phyloP scores from a whole-genome alignment of 2,329 filamentous ascomycete genomes.

The Biscogniauxia mediterranea region DNA sequence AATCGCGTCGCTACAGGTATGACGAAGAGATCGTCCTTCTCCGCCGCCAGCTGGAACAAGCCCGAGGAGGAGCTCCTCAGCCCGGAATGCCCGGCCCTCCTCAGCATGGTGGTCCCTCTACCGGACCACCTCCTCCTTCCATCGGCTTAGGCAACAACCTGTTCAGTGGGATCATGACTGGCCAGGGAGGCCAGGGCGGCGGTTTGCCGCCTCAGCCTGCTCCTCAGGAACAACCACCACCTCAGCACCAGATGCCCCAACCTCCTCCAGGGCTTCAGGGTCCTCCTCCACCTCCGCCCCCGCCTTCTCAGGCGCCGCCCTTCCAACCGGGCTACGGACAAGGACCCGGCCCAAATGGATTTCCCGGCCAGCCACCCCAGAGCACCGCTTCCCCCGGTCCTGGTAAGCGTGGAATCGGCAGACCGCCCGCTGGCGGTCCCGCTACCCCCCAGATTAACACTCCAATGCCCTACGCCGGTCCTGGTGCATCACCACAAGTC shows the following conservation, averaged over 20 bases:
- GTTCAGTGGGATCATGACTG: constrained; percentile 95
- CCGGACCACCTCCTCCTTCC: constrained; percentile 73
- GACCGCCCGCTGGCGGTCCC: constrained; percentile 65
- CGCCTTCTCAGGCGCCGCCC: constrained; percentile 64
- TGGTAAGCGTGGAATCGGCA: constrained; percentile 64
- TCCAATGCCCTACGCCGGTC: constrained; percentile 80
- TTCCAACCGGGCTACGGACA: constrained; percentile 70
- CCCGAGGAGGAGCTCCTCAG: constrained; percentile 61
- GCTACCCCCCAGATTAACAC: constrained; percentile 92
- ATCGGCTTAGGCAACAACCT: constrained; percentile 90
- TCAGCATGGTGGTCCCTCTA: constrained; percentile 72
- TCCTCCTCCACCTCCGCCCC: constrained; percentile 56
- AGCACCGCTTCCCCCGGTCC: constrained; percentile 85
- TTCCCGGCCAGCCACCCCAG: constrained; percentile 78
- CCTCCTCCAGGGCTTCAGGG: constrained; percentile 67
- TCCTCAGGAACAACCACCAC: constrained; percentile 61
- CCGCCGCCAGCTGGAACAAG: constrained; percentile 80
- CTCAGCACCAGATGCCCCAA: constrained; percentile 68
- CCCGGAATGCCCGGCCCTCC: constrained; percentile 64
- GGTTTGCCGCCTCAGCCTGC: constrained; percentile 71
- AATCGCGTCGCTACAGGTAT: constrained; percentile 59
- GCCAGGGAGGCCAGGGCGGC: constrained; percentile 76
- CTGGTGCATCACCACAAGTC: constrained; percentile 80
- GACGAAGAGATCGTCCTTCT: constrained; percentile 87
- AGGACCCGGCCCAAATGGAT: constrained; percentile 62